These are phyloP conservation scores for Pyrenopolyporus hunteri DNA, from an alignment of 495 filamentous ascomycete genomes.

Conservation along the genomic window DNA sequence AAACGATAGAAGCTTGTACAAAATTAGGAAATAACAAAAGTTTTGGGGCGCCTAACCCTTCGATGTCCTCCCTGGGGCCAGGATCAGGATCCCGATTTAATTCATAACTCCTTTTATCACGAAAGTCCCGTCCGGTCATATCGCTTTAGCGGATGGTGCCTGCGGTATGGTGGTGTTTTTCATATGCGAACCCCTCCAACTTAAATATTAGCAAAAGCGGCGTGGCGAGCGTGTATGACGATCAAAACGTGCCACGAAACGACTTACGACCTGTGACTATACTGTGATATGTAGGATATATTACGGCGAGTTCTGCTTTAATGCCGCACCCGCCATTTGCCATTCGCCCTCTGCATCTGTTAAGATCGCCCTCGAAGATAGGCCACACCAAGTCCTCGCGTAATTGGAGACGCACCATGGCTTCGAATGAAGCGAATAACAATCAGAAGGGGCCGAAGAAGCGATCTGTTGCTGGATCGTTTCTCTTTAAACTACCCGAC, in stretches of 20 bases:
- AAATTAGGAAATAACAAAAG: too few relatives aligned
- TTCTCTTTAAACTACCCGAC: constrained; percentile 56
- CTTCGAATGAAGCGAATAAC: constrained; percentile 8
- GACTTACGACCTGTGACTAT: background rate
- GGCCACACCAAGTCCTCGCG: background rate
- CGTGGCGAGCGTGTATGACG: background rate
- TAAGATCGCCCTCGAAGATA: background rate
- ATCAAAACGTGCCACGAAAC: background rate
- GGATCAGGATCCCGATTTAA: background rate
- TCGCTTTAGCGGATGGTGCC: background rate
- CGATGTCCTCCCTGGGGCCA: too few relatives aligned
- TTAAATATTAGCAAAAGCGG: background rate
- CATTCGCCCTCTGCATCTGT: background rate
- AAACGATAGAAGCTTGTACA: too few relatives aligned
- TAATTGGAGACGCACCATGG: constrained; percentile 11
- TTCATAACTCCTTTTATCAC: background rate
- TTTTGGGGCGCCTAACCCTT: too few relatives aligned
- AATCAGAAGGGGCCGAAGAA: constrained; percentile 36
- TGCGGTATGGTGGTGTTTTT: background rate
- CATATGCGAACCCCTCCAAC: background rate
- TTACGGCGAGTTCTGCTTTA: constrained; percentile 11
- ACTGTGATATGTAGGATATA: constrained; percentile 8
- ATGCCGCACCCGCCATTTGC: background rate
- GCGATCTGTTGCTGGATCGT: constrained; percentile 60
- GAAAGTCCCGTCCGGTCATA: background rate